These are phyloP conservation scores for Pilasporangium apinafurcum DNA, from an alignment of 352 stramenopile genomes.

Conservation along the genomic window DNA sequence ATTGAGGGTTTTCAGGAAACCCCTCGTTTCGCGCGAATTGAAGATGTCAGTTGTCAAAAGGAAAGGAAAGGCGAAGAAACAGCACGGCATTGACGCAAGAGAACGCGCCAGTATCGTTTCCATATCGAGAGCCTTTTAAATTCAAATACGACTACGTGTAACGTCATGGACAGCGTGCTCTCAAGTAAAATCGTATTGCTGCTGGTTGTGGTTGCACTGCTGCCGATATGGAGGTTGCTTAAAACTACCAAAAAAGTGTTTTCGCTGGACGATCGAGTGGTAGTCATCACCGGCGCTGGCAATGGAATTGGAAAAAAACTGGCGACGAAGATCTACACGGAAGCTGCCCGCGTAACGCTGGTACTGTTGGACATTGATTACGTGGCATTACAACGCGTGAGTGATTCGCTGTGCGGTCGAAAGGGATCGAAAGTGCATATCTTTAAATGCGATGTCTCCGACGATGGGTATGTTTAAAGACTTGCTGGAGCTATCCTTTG, in stretches of 20 bases:
- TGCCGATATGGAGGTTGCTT: neutral
- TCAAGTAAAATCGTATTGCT: neutral
- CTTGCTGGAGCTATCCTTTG: no score
- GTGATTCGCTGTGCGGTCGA: constrained; percentile 10
- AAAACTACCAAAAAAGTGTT: no score
- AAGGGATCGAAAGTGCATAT: constrained; percentile 16
- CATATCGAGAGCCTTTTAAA: no score
- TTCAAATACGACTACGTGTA: no score
- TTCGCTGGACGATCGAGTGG: constrained; percentile 32
- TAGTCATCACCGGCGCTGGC: constrained; percentile 64
- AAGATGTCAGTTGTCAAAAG: no score
- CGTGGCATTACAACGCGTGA: constrained; percentile 19
- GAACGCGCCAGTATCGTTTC: no score
- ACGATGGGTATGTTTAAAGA: constrained; percentile 33
- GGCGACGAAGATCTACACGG: constrained; percentile 19
- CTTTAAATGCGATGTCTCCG: constrained; percentile 58
- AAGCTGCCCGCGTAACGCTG: constrained; percentile 26
- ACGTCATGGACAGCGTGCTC: no score
- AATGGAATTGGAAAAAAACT: constrained; percentile 47
- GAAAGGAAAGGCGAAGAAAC: no score
- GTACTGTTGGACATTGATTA: constrained; percentile 61
- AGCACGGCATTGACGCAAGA: no score
- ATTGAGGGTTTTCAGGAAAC: no score
- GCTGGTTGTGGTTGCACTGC: neutral
- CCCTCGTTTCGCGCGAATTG: no score